Evolutionary conservation across 257 asterid species (phyloP).

Genomic region (Solanum corneliomulleri): DNA sequence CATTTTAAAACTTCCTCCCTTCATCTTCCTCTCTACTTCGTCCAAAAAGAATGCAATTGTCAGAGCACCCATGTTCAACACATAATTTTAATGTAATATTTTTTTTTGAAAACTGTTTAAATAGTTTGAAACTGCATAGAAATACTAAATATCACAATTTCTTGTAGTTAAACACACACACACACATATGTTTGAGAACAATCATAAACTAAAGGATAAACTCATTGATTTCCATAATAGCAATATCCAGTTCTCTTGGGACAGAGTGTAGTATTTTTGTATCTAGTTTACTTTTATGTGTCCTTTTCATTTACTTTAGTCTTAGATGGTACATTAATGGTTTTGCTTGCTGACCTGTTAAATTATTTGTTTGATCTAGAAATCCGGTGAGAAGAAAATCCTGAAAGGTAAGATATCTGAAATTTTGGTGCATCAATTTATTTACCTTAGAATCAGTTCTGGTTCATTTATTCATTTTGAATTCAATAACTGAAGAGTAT

Average conservation of each 20-base stretch:
- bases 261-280: neutral
- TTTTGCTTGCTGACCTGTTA: neutral
- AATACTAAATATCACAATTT: neutral
- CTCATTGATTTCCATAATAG: neutral
- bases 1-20: neutral
- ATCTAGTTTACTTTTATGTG: neutral
- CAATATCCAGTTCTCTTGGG: neutral
- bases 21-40: neutral
- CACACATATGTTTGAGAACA: neutral
- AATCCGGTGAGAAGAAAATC: neutral
- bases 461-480: neutral
- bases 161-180: neutral
- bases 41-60: neutral
- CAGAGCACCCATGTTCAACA: neutral
- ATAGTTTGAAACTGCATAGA: neutral
- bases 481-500: slow-evolving; percentile 24
- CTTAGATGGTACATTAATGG: neutral
- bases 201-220: neutral
- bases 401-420: neutral
- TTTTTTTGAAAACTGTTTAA: neutral
- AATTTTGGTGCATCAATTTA: neutral
- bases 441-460: neutral
- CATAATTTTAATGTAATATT: neutral
- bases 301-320: neutral
- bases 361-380: slow-evolving; percentile 1